Percentiles rank a stretch among this genome's conserved stretches.
These are phyloP conservation scores for Ustilago sp. DNA, from an alignment of 1,284 basidiomycete genomes.

Conservation along the genomic window DNA sequence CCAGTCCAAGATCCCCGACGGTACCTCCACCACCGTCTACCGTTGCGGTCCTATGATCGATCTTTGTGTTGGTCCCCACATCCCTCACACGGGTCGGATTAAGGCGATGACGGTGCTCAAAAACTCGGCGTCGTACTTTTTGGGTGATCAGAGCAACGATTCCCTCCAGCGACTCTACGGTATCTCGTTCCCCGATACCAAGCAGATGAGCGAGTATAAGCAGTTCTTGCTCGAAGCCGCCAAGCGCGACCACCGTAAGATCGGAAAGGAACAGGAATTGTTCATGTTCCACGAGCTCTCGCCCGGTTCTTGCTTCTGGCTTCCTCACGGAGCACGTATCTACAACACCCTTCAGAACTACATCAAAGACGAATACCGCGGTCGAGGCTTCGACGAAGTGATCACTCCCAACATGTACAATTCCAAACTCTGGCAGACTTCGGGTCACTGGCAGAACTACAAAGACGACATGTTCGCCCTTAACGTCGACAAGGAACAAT, in stretches of 20 bases:
- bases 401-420: conserved; percentile 99
- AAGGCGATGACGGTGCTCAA: conserved; percentile 75
- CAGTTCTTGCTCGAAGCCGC: conserved; percentile 95
- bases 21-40: conserved; percentile 96
- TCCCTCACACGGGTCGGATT: conserved; percentile 96
- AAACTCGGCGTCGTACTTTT: conserved; percentile 99
- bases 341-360: conserved; percentile 94
- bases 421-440: conserved; percentile 96
- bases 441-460: conserved; percentile 94
- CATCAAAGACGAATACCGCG: conserved; percentile 74
- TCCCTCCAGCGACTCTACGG: conserved; percentile 97
- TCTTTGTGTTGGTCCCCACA: conserved; percentile 95
- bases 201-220: conserved; percentile 95
- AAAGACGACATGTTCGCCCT: conserved; percentile 94
- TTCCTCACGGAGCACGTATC: conserved; percentile 95
- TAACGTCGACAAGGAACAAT: conserved; percentile 88
- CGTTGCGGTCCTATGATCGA: conserved; percentile 99
- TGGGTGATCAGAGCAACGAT: conserved; percentile 93
- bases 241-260: conserved; percentile 93
- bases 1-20: conserved; percentile 93
- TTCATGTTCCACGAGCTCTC: conserved; percentile 98
- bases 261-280: conserved; percentile 79
- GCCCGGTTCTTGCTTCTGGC: conserved; percentile 95
- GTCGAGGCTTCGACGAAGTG: conserved; percentile 74
- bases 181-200: conserved; percentile 98